These are phyloP conservation scores for Kwoniella dendrophila DNA, from an alignment of 768 basidiomycete genomes.

Conservation along the genomic window DNA sequence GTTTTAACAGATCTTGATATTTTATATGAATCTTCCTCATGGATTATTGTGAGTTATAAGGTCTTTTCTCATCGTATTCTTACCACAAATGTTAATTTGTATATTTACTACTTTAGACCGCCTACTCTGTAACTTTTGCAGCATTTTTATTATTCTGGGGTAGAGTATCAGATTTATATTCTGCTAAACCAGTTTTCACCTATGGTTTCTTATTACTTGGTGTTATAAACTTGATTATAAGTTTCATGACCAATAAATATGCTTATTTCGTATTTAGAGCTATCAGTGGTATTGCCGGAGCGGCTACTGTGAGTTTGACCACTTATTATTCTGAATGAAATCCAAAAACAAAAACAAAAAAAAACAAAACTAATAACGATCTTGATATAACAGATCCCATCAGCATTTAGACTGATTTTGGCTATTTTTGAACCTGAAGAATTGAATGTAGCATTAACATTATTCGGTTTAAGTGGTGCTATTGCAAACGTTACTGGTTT, in stretches of 20 bases:
- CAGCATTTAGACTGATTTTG: slow-evolving; percentile 41
- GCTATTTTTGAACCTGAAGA: slow-evolving; percentile 38
- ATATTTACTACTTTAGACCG: slow-evolving; percentile 21
- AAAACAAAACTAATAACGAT: no score
- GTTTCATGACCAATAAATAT: slow-evolving; percentile 38
- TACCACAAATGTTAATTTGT: no score
- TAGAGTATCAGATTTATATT: slow-evolving; percentile 48
- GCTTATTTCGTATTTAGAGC: slow-evolving; percentile 39
- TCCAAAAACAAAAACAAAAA: no score
- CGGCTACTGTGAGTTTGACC: slow-evolving; percentile 21
- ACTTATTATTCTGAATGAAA: no score
- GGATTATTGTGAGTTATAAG: slow-evolving; percentile 42
- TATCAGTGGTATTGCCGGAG: slow-evolving; percentile 35
- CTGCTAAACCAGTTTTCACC: slow-evolving; percentile 42
- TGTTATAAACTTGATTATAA: slow-evolving; percentile 31
- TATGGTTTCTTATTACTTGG: slow-evolving; percentile 44
- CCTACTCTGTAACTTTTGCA: slow-evolving; percentile 44
- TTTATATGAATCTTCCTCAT: slow-evolving; percentile 34
- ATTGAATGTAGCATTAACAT: slow-evolving; percentile 26
- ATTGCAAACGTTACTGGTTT: slow-evolving; percentile 34
- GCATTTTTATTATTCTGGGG: slow-evolving; percentile 48
- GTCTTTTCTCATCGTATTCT: not conserved
- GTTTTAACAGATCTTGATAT: slow-evolving; percentile 40
- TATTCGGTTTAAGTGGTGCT: slow-evolving; percentile 38
- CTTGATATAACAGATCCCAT: slow-evolving; percentile 23